Base-by-base conservation (phyloP, 371 early-diverging fungal genomes). In the Saksenaea vasiformis region DNA sequence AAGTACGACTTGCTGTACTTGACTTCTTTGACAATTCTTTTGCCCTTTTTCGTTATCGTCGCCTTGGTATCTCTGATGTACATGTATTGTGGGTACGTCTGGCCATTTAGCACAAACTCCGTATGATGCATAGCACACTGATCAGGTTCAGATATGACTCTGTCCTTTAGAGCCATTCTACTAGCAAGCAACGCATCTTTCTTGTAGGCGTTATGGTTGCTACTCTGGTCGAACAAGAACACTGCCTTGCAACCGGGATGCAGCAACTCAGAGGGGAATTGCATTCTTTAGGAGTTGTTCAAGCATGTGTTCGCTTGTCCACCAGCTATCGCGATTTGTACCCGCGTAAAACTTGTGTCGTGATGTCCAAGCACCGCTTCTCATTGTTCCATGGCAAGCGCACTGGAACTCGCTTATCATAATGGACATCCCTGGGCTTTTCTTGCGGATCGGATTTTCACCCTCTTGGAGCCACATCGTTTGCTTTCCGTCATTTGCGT, bases 331-430 rank as follows among this genome's bases (percentile, higher is more conserved):
- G 5, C 57, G 41, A 9, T 35, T 53, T 3, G 26, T 4, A 11
- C 64, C 64, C 22, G 58, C 58, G 7, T 15, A 10, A 27, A 64
- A 34, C 43, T 58, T 57, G 5, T 58, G 58, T 36, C 64, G 22
- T 2, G 64, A 64, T 15, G 44, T 64, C 64, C 51, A 47, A 4
- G 19, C 54, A 27, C 19, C 14, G 35, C 19, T 10, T 24, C 47
- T 5, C 64, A 64, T 64, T 4, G 58, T 64, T 17, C 64, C 57
- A 51, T 57, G n/a, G n/a, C n/a, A n/a, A n/a, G n/a, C n/a, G n/a
- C n/a, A n/a, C n/a, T n/a, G n/a, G n/a, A n/a, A n/a, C 39, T 58
- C 65, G 34, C 60, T 59, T 2, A 59, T 59, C 65, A 65, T 65
- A 3, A 59, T 59, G 3, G 31, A 54, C 24, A 43, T 14, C 4